These are phyloP conservation scores for Dorcoceras hygrometricum DNA, from an alignment of 257 asterid genomes.

Conservation along the genomic window DNA sequence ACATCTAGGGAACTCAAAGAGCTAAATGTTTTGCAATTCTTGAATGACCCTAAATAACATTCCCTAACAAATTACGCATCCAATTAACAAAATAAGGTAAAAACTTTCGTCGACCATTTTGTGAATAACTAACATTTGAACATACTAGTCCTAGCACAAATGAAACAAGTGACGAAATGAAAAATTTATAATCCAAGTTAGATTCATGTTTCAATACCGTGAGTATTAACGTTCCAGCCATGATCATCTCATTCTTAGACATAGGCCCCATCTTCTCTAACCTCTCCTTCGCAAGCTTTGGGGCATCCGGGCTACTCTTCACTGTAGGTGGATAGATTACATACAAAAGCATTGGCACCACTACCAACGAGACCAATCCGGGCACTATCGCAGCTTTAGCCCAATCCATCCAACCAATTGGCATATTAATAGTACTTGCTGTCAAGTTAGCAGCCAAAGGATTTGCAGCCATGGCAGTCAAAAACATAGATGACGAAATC, in stretches of 20 bases:
- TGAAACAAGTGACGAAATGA: neutral
- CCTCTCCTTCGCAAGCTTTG: conserved; percentile 83
- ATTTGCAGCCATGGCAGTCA: conserved; percentile 99
- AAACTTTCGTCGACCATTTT: neutral
- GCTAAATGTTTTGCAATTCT: neutral
- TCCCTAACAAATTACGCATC: neutral
- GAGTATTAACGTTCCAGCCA: conserved; percentile 89
- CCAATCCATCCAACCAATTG: conserved; percentile 99
- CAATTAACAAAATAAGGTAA: neutral
- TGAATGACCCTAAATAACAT: neutral
- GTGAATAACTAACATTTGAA: neutral
- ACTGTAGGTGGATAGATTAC: conserved; percentile 76
- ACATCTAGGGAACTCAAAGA: neutral
- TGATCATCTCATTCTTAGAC: conserved; percentile 87
- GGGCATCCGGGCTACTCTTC: conserved; percentile 95
- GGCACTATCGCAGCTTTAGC: conserved; percentile 99
- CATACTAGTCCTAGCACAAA: neutral
- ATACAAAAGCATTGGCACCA: conserved; percentile 76
- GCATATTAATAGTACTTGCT: conserved; percentile 52
- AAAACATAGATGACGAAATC: conserved; percentile 86
- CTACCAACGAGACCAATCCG: conserved; percentile 68
- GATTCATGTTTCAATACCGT: conserved; percentile 49
- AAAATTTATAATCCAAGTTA: neutral
- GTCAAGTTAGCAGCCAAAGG: conserved; percentile 92
- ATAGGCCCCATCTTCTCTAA: conserved; percentile 94